Conservation (phyloP, 306 rosid genomes). For the Vicia faba region DNA sequence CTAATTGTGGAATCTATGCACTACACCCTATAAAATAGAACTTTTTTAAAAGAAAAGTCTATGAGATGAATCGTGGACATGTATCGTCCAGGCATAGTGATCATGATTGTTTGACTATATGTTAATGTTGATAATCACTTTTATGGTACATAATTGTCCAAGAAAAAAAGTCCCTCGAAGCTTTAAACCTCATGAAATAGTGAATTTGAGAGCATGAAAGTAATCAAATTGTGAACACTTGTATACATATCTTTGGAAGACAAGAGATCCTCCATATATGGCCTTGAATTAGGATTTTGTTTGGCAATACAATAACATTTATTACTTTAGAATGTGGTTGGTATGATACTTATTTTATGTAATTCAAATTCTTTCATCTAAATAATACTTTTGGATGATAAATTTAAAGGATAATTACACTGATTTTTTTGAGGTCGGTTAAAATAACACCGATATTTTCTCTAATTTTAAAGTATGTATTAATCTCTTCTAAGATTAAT, state of each 20-base stretch:
- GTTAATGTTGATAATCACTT: slow-evolving; percentile 31
- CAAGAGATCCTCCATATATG: slow-evolving; percentile 51
- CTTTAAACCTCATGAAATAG: slow-evolving; percentile 29
- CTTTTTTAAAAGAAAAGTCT: neutral
- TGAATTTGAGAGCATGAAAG: slow-evolving; percentile 37
- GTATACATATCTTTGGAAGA: slow-evolving; percentile 46
- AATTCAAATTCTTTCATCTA: too few relatives aligned
- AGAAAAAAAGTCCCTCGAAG: slow-evolving; percentile 31
- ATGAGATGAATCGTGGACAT: slow-evolving; percentile 47
- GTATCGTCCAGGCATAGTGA: slow-evolving; percentile 49
- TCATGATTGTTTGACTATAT: slow-evolving; percentile 56
- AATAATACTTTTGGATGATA: too few relatives aligned
- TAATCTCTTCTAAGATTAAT: too few relatives aligned
- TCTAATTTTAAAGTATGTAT: too few relatives aligned
- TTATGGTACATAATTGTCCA: slow-evolving; percentile 31
- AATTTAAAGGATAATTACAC: too few relatives aligned
- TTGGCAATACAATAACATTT: slow-evolving; percentile 38
- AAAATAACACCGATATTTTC: too few relatives aligned
- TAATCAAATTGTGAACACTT: slow-evolving; percentile 41
- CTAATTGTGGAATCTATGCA: slow-evolving; percentile 56
- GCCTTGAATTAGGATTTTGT: slow-evolving; percentile 61
- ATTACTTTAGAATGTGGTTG: neutral
- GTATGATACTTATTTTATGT: too few relatives aligned
- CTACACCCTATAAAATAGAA: slow-evolving; percentile 13
- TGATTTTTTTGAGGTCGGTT: too few relatives aligned